These are phyloP conservation scores for Picochlorum sp. DNA, from an alignment of 139 green algal species.

Conservation along the genomic window DNA sequence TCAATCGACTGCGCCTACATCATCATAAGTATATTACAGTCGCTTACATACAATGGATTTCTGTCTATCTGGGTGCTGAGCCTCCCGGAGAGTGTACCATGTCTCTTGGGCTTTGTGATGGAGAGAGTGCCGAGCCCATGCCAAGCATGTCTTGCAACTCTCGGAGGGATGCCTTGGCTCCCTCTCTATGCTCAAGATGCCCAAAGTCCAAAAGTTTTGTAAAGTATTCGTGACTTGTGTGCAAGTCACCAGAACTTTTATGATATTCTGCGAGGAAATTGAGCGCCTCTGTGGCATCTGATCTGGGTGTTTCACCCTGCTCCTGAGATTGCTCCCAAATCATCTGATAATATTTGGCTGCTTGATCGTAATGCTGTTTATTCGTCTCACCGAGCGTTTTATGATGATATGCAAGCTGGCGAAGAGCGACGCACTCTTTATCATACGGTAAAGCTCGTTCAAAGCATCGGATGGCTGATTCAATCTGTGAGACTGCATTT, in stretches of 20 bases:
- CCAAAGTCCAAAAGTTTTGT: slow-evolving; percentile 77
- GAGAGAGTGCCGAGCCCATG: not conserved
- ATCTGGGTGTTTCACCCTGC: slow-evolving; percentile 27
- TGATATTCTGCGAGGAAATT: slow-evolving; percentile 66
- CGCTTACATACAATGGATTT: too few species aligned
- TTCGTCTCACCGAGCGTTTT: slow-evolving; percentile 38
- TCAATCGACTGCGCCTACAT: too few species aligned
- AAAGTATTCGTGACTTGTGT: slow-evolving; percentile 54
- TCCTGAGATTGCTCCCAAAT: slow-evolving; percentile 68
- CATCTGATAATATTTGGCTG: slow-evolving; percentile 64
- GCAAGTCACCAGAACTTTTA: slow-evolving; percentile 47
- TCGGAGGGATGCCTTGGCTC: slow-evolving; percentile 70
- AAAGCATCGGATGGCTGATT: slow-evolving; percentile 82
- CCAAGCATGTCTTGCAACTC: slow-evolving; percentile 48
- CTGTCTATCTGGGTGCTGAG: too few species aligned
- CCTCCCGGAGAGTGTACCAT: not conserved
- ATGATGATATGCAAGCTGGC: slow-evolving; percentile 74
- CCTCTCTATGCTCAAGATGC: slow-evolving; percentile 52
- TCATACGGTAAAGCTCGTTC: slow-evolving; percentile 46
- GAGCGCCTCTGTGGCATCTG: slow-evolving; percentile 77
- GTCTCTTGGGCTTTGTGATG: slow-evolving; percentile 2
- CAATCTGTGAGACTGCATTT: slow-evolving; percentile 48
- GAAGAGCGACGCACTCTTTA: slow-evolving; percentile 68
- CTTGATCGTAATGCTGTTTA: slow-evolving; percentile 13
- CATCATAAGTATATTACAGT: too few species aligned